Evolutionary conservation across 176 grass and related monocot genomes (phyloP).

Genomic region (Oryza longistaminata): DNA sequence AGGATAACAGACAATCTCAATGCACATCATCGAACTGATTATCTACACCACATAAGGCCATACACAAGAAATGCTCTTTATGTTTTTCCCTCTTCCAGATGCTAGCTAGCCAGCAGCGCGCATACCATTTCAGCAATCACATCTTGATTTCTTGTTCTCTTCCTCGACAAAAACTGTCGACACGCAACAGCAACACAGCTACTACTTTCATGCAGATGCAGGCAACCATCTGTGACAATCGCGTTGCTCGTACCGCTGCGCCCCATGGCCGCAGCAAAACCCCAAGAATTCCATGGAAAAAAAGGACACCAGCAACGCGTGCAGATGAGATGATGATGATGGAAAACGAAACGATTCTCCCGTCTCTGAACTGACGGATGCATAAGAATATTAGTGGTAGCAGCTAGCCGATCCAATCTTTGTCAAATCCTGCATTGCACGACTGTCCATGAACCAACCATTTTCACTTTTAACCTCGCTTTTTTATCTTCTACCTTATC

Average conservation of each 20-base stretch:
- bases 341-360: not conserved
- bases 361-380: not conserved
- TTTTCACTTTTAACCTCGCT: not conserved
- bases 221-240: conserved; percentile 2
- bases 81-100: not conserved
- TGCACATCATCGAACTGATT: not conserved
- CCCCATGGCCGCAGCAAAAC: not conserved
- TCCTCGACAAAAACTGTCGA: not conserved
- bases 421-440: conserved; percentile 28
- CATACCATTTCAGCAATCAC: not conserved
- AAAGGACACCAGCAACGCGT: not conserved
- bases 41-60: not conserved
- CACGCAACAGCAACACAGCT: not conserved
- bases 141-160: not conserved
- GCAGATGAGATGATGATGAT: not conserved
- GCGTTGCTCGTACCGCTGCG: not conserved
- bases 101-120: too few relatives aligned
- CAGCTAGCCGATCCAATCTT: conserved; percentile 28
- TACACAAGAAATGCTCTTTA: not conserved
- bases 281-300: not conserved
- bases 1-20: not conserved
- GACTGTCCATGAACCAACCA: conserved; percentile 36
- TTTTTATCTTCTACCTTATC: not conserved
- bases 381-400: not conserved
- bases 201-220: too few relatives aligned